These are phyloP conservation scores for Vigna radiata DNA, from an alignment of 306 rosid genomes.

Conservation along the genomic window DNA sequence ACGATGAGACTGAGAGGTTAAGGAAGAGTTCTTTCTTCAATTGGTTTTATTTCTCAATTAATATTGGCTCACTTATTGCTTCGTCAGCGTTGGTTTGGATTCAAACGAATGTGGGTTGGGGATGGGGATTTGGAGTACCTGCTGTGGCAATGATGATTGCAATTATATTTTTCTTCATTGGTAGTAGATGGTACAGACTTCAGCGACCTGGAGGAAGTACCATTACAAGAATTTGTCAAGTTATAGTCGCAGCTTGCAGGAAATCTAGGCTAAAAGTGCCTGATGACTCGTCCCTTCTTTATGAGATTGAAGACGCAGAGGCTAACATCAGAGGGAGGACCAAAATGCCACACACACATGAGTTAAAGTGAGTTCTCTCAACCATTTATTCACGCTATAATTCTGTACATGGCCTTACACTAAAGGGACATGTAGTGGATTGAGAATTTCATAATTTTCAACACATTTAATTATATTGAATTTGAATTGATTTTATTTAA, in stretches of 20 bases:
- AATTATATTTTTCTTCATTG: constrained; percentile 65
- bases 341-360: constrained; percentile 74
- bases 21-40: constrained; percentile 82
- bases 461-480: too few relatives aligned
- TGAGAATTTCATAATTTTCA: too few relatives aligned
- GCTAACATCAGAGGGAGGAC: constrained; percentile 76
- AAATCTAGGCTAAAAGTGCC: constrained; percentile 58
- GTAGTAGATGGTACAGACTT: constrained; percentile 66
- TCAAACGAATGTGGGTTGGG: constrained; percentile 93
- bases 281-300: constrained; percentile 69
- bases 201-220: constrained; percentile 88
- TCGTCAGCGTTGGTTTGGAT: constrained; percentile 80
- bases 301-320: constrained; percentile 68
- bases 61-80: constrained; percentile 78
- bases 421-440: too few relatives aligned
- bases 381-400: neutral
- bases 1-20: constrained; percentile 62
- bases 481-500: too few relatives aligned
- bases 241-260: constrained; percentile 64
- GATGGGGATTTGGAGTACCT: constrained; percentile 92
- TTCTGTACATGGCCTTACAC: too few relatives aligned
- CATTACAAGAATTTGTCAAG: constrained; percentile 76
- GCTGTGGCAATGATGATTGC: constrained; percentile 79
- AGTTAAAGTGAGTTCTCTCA: constrained; percentile 60
- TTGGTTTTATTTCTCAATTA: constrained; percentile 85